A percentile compares a stretch with the other conserved stretches of the same genome.
phyloP scores from a whole-genome alignment of 305 asterid genomes.

The Solanum hybrid region DNA sequence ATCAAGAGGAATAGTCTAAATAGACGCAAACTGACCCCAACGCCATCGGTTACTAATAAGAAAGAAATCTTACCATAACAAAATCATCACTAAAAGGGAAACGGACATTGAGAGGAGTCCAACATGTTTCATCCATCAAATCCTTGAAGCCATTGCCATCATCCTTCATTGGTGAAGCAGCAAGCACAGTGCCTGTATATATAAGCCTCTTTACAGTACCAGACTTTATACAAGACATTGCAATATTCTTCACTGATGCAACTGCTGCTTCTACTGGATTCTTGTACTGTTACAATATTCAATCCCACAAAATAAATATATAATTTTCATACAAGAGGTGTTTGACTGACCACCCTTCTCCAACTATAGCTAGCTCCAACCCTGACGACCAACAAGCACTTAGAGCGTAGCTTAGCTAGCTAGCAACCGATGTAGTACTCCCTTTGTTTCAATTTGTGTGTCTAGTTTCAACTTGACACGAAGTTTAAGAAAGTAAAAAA shows the following conservation, averaged over 20 bases:
- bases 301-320: neutral
- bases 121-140: constrained; percentile 31
- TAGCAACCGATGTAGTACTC: neutral
- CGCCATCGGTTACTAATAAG: neutral
- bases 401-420: neutral
- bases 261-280: constrained; percentile 20
- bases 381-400: neutral
- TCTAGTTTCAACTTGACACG: neutral
- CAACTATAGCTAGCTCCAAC: neutral
- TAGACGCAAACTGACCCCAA: neutral
- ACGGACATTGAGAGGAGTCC: constrained; percentile 26
- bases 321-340: neutral
- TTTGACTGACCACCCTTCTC: neutral
- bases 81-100: neutral
- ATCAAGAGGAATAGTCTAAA: neutral
- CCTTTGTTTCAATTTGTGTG: neutral
- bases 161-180: constrained; percentile 29
- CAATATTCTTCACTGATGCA: constrained; percentile 21
- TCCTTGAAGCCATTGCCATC: constrained; percentile 25
- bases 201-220: constrained; percentile 22
- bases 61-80: constrained; percentile 9
- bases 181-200: constrained; percentile 19
- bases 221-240: constrained; percentile 16
- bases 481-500: neutral
- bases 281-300: constrained; percentile 17